Conservation (phyloP, 441 rosid genomes). For the Pelargonium australe region DNA sequence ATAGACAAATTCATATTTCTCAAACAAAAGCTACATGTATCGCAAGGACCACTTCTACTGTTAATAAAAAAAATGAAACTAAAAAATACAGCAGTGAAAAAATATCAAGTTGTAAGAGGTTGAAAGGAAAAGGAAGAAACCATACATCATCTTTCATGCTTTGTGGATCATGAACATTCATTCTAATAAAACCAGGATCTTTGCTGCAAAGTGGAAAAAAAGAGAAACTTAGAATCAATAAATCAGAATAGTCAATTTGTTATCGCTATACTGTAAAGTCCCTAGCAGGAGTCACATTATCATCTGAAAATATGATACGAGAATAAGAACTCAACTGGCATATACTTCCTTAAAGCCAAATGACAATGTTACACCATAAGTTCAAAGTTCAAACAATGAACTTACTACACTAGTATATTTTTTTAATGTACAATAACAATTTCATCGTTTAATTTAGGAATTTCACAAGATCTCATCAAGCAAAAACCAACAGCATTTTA, state of each 20-base stretch:
- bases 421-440: background rate
- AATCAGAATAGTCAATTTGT: background rate
- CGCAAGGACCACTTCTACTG: background rate
- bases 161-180: constrained; percentile 67
- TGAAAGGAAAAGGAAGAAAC: constrained; percentile 22
- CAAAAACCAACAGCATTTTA: background rate
- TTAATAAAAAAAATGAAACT: background rate
- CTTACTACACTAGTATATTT: background rate
- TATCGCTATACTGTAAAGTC: background rate
- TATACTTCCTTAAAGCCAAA: background rate
- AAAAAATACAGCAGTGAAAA: background rate
- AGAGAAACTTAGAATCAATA: background rate
- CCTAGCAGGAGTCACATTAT: background rate
- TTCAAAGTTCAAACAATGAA: background rate
- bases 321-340: background rate
- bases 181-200: constrained; percentile 90
- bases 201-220: constrained; percentile 46
- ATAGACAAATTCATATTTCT: no score
- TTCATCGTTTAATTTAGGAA: background rate
- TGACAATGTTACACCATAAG: background rate
- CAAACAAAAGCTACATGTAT: background rate
- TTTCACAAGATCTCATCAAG: background rate
- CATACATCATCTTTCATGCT: constrained; percentile 88
- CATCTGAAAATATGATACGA: background rate
- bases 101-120: background rate